phyloP scores from a whole-genome alignment of 208 protist genomes.

The Acanthamoeba royreba region DNA sequence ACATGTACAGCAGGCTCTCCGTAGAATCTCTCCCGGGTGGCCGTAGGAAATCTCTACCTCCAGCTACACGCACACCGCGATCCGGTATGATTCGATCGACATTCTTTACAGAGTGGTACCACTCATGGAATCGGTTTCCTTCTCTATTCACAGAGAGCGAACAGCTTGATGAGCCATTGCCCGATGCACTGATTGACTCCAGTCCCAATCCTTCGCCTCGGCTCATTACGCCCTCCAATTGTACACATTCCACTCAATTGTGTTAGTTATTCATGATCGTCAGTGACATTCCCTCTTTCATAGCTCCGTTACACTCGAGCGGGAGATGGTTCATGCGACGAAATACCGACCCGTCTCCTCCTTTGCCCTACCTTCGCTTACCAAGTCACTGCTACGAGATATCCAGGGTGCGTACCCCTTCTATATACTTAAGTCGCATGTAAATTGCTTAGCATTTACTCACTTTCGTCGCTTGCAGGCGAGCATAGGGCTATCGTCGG shows the following conservation, averaged over 20 bases:
- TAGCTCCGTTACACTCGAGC: neutral
- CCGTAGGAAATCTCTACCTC: neutral
- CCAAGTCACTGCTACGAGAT: neutral
- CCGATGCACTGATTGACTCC: constrained; percentile 39
- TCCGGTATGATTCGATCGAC: neutral
- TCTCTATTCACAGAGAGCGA: neutral
- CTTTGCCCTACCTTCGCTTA: neutral
- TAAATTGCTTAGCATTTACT: neutral
- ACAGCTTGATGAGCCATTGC: neutral
- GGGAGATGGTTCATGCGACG: neutral
- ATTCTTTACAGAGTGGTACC: neutral
- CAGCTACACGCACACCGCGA: neutral
- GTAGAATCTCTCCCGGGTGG: neutral
- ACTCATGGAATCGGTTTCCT: neutral
- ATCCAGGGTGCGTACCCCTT: neutral
- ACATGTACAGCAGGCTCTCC: neutral
- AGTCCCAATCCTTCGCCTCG: constrained; percentile 1
- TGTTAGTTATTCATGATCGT: neutral
- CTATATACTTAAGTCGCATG: neutral
- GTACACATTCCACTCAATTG: neutral
- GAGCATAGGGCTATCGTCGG: neutral
- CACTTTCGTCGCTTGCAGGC: neutral
- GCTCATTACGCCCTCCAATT: neutral
- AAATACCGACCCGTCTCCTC: neutral
- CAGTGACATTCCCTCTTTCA: neutral